Conservation (phyloP, 108 stramenopile species). For the Pseudonitzschia multiseries region DNA sequence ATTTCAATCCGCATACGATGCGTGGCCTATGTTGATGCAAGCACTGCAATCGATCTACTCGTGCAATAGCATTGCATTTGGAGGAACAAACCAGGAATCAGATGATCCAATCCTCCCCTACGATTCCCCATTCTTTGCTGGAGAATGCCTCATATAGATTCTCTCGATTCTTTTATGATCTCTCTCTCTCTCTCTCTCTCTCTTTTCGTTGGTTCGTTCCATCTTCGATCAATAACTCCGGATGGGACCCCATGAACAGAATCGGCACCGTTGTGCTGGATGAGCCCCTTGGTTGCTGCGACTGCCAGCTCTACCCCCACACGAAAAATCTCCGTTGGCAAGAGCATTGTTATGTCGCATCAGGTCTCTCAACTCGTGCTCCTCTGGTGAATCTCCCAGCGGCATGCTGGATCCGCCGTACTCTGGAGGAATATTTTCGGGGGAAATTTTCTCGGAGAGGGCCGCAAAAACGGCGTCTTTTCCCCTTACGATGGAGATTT, state of each 20-base stretch:
- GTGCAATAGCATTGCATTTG: no score
- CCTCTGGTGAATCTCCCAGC: constrained; percentile 61
- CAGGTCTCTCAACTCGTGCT: constrained; percentile 41
- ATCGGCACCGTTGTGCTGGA: constrained; percentile 29
- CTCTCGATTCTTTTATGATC: no score
- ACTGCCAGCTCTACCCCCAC: constrained; percentile 26
- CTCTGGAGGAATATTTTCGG: constrained; percentile 68
- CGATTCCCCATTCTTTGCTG: no score
- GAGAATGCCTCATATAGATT: no score
- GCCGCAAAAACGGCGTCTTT: constrained; percentile 45
- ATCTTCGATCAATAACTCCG: constrained; percentile 34
- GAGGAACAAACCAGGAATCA: no score
- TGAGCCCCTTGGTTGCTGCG: no score
- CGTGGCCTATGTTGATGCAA: no score
- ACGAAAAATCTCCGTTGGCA: constrained; percentile 31
- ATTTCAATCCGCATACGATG: no score
- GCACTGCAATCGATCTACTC: no score
- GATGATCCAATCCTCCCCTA: no score
- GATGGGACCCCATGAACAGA: constrained; percentile 39
- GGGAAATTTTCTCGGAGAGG: constrained; percentile 50
- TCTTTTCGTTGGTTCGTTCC: no score
- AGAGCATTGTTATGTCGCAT: constrained; percentile 55
- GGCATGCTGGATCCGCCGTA: constrained; percentile 70
- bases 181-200: no score
- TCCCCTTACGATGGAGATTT: constrained; percentile 54